phyloP scores from a whole-genome alignment of 108 stramenopile species.

The Cyclotella baltica region DNA sequence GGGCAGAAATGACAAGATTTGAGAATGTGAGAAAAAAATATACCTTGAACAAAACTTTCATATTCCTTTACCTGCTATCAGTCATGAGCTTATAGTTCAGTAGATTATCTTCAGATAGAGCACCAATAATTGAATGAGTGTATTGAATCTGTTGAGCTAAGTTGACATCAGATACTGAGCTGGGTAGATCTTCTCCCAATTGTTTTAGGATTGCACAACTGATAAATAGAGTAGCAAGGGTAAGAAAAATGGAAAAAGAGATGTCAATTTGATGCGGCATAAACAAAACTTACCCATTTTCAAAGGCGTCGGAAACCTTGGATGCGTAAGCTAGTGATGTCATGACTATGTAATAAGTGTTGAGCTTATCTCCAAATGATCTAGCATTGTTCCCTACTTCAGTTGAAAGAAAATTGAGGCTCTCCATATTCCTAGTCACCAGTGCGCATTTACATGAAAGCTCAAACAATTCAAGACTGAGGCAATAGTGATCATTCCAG shows the following conservation, averaged over 20 bases:
- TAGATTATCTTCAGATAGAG: conserved; percentile 9
- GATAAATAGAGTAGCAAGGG: no score
- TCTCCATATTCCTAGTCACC: background rate
- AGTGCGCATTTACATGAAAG: conserved; percentile 12
- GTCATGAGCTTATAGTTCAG: conserved; percentile 20
- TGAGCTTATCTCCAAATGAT: conserved; percentile 32
- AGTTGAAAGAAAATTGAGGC: background rate
- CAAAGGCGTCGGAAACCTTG: conserved; percentile 9
- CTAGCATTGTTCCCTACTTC: conserved; percentile 13
- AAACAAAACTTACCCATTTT: no score
- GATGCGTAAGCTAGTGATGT: background rate
- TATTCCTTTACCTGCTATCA: no score
- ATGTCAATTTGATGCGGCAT: no score
- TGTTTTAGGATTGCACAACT: background rate
- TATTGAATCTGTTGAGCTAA: background rate
- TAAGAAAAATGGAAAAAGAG: no score
- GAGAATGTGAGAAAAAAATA: no score
- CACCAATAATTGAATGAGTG: conserved; percentile 5
- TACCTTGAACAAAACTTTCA: no score
- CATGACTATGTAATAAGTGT: conserved; percentile 1
- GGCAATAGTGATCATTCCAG: conserved; percentile 30
- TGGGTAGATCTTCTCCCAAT: conserved; percentile 14
- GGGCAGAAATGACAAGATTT: no score
- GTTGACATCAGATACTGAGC: background rate
- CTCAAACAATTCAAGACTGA: conserved; percentile 34